These are phyloP conservation scores for Saccharum spontaneum DNA, from an alignment of 176 grass and related monocot genomes.

Conservation along the genomic window DNA sequence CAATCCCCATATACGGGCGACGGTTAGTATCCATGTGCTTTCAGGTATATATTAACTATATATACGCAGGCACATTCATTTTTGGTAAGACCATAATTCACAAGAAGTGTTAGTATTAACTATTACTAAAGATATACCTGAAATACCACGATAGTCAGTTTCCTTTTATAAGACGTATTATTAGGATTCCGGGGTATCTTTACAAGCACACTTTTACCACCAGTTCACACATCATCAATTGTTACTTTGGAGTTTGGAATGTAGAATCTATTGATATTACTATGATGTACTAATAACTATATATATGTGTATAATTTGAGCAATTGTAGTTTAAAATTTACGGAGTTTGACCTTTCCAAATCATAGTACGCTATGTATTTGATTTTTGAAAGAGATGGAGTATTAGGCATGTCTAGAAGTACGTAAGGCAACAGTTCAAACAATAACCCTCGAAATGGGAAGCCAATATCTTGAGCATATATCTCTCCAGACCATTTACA, in stretches of 20 bases:
- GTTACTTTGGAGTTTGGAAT: not conserved
- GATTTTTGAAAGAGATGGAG: not conserved
- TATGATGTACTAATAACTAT: not conserved
- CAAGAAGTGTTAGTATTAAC: not conserved
- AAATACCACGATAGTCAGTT: not conserved
- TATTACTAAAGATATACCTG: not conserved
- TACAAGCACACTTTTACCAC: not conserved
- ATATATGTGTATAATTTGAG: no score
- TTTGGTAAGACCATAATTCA: not conserved
- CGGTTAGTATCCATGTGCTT: not conserved
- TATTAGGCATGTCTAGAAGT: not conserved
- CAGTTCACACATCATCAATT: not conserved
- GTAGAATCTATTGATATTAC: not conserved
- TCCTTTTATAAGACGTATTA: not conserved
- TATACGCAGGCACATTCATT: not conserved
- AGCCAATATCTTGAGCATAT: not conserved
- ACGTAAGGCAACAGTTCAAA: not conserved
- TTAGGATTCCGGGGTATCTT: not conserved
- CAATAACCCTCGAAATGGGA: not conserved
- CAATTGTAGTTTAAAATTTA: no score
- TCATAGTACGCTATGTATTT: no score
- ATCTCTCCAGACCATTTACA: not conserved
- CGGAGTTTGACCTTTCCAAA: no score
- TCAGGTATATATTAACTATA: not conserved
- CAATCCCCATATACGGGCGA: not conserved